phyloP scores from a whole-genome alignment of 148 eudicot genomes.

The Diospyros lotus region DNA sequence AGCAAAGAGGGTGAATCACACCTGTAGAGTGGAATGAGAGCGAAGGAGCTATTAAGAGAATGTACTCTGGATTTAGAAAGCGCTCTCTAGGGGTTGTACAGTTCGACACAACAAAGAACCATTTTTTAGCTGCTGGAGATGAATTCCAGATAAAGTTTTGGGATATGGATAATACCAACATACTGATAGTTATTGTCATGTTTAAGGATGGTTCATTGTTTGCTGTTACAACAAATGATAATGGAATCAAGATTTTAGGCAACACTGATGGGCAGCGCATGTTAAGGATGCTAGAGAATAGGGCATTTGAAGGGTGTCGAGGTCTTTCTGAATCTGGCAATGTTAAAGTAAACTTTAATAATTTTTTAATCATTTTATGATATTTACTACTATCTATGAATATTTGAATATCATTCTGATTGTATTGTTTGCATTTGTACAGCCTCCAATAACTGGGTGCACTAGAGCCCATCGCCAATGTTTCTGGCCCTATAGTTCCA shows the following conservation, averaged over 20 bases:
- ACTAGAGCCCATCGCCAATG: conserved; percentile 25
- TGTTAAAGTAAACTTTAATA: conserved; percentile 22
- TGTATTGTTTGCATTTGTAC: conserved; percentile 12
- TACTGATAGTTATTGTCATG: not conserved
- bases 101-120: not conserved
- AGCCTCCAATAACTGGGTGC: conserved; percentile 34
- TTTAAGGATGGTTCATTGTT: conserved; percentile 43
- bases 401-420: not conserved
- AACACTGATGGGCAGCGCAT: conserved; percentile 45
- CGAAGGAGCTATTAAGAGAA: not conserved
- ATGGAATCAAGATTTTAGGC: conserved; percentile 41
- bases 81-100: not conserved
- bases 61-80: not conserved
- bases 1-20: too few species aligned
- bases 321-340: conserved; percentile 30
- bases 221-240: conserved; percentile 47
- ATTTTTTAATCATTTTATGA: not conserved
- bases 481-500: conserved; percentile 20
- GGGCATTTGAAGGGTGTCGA: conserved; percentile 34
- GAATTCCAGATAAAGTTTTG: not conserved
- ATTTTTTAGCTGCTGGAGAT: not conserved
- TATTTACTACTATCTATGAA: not conserved
- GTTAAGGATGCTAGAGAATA: conserved; percentile 34
- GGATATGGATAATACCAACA: conserved; percentile 1
- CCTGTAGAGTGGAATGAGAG: too few species aligned